phyloP scores from a whole-genome alignment of 352 stramenopile genomes.

The Elongisporangium undulatum region DNA sequence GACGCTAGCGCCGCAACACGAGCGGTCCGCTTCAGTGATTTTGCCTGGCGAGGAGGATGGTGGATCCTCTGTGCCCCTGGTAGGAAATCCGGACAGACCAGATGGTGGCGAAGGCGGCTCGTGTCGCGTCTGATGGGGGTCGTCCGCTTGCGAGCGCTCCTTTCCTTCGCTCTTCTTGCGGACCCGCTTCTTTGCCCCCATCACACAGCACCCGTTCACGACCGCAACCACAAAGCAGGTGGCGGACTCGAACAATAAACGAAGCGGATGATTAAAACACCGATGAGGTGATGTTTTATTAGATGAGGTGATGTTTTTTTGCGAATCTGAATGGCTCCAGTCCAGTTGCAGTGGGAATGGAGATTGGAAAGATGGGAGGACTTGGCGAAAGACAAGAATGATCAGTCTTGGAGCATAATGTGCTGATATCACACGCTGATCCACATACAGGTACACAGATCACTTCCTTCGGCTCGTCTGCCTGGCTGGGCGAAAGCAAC shows the following conservation, averaged over 20 bases:
- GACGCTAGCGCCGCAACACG: background rate
- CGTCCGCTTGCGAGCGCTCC: background rate
- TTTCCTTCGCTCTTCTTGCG: background rate
- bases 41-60: background rate
- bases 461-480: background rate
- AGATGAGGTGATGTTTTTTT: no score
- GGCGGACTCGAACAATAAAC: background rate
- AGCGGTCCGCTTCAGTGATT: constrained; percentile 1
- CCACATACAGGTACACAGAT: background rate
- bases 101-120: background rate
- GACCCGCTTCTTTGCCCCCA: background rate
- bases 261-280: background rate
- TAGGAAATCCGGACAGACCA: background rate
- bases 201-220: background rate
- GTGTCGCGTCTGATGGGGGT: background rate
- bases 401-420: background rate
- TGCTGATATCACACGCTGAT: background rate
- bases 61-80: background rate
- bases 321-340: no score
- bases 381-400: background rate
- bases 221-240: background rate
- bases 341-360: background rate
- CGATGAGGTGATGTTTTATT: background rate
- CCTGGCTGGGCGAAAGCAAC: no score
- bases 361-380: background rate